Base-by-base conservation (phyloP, 352 stramenopile genomes). In the Pythium coloratum region DNA sequence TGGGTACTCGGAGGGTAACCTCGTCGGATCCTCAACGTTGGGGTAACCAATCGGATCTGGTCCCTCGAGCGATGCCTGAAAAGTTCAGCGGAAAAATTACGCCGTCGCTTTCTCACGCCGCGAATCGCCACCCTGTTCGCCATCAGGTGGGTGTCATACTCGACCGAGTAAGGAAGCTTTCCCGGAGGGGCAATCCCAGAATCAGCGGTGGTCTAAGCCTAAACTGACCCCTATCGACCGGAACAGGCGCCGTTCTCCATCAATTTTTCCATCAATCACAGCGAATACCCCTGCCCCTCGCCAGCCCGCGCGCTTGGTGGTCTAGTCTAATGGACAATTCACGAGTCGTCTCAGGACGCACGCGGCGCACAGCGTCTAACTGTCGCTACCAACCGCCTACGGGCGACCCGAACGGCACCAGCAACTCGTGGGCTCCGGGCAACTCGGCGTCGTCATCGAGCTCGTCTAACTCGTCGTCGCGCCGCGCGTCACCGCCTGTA, bases 331-430 rank as follows among this genome's bases (percentile, higher is more conserved):
- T 70, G 64, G 64, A 70, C 56, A 61, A 55, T 36, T 64, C 55
- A 2, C 33, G 64, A 16, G 55, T 26, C 10, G 42, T 34, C 30
- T 63, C 63, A 20, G 38, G 26, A 24, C 66, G 66, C 66, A 53
- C 32, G 38, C 60, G 64, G 44, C 66, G 66, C 44, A 56, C 60
- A 30, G 59, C 44, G 34, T 72, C 66, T 38, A 68, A 63, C 53
- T 62, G 58, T 40, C 66, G 57, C 26, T 65, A 66, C 32, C 57
- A 71, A 49, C 55, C 64, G 8, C 49, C 57, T 7, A 51, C 44
- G 6, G 20, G 6, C 16, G 20, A 51, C 44, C 16, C 44, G 14
- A 49, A 49, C 44, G 26, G 0, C 44, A 28, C 4, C 44, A 28
- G 7, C 44, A 28, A 13, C 44, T 50, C 62, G 30, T 44, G 14